Evolutionary conservation across 2,329 filamentous ascomycete genomes (phyloP).

Genomic region (Cladosporium sp.): DNA sequence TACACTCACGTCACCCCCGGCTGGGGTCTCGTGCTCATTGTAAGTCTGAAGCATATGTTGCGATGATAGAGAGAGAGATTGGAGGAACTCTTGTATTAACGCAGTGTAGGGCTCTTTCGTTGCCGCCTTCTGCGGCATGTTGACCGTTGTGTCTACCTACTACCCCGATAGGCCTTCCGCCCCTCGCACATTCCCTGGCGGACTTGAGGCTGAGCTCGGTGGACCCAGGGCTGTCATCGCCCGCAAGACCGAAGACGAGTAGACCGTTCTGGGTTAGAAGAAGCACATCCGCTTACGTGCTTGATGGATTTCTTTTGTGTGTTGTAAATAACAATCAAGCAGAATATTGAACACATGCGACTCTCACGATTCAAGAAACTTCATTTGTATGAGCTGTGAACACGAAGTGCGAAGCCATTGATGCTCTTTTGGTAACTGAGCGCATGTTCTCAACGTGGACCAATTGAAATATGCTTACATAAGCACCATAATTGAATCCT

Average conservation of each 20-base stretch:
- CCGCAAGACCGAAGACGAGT: slow-evolving; percentile 29
- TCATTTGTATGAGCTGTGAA: background rate
- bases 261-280: background rate
- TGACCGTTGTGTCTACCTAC: slow-evolving; percentile 42
- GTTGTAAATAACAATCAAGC: slow-evolving; percentile 21
- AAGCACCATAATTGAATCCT: background rate
- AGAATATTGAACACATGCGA: slow-evolving; percentile 6
- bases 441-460: background rate
- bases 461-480: background rate
- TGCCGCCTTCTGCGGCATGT: slow-evolving; percentile 38
- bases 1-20: slow-evolving; percentile 81
- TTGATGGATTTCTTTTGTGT: slow-evolving; percentile 20
- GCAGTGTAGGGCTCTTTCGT: slow-evolving; percentile 44
- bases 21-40: slow-evolving; percentile 65
- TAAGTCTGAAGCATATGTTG: slow-evolving; percentile 18
- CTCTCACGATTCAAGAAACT: background rate
- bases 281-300: background rate
- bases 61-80: background rate
- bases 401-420: background rate
- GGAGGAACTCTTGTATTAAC: background rate
- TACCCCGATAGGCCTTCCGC: slow-evolving; percentile 52
- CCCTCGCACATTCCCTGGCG: slow-evolving; percentile 50
- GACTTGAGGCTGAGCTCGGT: slow-evolving; percentile 52
- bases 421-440: background rate
- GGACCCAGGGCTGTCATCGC: slow-evolving; percentile 45